These are phyloP conservation scores for Cystobasidium pallidum DNA, from an alignment of 1,284 basidiomycete species.

Conservation along the genomic window DNA sequence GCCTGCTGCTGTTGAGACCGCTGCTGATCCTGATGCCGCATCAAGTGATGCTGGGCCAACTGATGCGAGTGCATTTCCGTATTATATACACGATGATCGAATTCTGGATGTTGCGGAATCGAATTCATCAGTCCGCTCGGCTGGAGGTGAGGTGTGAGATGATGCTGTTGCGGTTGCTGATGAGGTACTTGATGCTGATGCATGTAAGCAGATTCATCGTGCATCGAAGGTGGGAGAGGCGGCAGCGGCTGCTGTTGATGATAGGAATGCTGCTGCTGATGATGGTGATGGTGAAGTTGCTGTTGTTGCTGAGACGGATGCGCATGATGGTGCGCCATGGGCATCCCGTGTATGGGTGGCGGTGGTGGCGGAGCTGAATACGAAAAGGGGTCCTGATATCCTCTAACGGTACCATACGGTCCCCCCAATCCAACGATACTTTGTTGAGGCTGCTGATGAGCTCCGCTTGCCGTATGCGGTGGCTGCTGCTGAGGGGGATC, in stretches of 20 bases:
- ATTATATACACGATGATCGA: not conserved
- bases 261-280: not conserved
- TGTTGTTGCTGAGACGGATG: not conserved
- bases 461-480: not conserved
- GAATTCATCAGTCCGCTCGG: slow-evolving; percentile 10
- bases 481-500: slow-evolving; percentile 4
- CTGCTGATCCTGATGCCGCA: slow-evolving; percentile 9
- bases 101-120: not conserved
- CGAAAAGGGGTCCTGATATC: slow-evolving; percentile 1
- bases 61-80: not conserved
- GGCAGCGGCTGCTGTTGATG: slow-evolving; percentile 6
- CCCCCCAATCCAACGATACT: not conserved
- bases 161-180: slow-evolving; percentile 2
- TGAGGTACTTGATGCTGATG: not conserved
- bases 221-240: slow-evolving; percentile 16
- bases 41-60: slow-evolving; percentile 4
- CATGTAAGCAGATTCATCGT: slow-evolving; percentile 4
- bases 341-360: not conserved
- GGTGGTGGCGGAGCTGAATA: not conserved
- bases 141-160: not conserved
- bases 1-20: slow-evolving; percentile 6
- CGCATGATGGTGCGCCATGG: not conserved
- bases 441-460: slow-evolving; percentile 6
- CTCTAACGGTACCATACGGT: slow-evolving; percentile 5
- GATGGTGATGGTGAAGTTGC: not conserved